phyloP scores from a whole-genome alignment of 768 basidiomycete species.

The Tulasnella sp. region DNA sequence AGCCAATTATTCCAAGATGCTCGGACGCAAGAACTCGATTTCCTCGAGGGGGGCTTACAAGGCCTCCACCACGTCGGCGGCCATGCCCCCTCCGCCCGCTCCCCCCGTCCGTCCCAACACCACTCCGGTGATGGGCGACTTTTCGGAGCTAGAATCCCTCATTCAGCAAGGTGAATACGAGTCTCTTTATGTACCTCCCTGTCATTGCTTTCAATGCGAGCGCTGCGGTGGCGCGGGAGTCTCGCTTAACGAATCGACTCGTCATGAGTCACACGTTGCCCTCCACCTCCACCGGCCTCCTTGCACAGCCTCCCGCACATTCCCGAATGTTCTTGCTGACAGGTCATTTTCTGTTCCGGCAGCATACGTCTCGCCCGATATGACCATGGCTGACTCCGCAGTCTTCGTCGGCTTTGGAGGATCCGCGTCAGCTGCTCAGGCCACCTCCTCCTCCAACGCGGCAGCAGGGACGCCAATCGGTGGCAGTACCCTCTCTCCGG shows the following conservation, averaged over 20 bases:
- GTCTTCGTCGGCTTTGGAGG: conserved; percentile 4
- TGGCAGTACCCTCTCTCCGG: background rate
- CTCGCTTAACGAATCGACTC: conserved; percentile 5
- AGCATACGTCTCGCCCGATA: conserved; percentile 2
- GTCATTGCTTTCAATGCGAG: background rate
- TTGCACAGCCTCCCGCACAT: conserved; percentile 3
- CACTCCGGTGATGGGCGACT: conserved; percentile 6
- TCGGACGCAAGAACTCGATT: conserved; percentile 1
- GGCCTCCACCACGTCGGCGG: conserved; percentile 4
- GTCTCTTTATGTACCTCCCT: background rate
- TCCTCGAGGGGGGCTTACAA: background rate
- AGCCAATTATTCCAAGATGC: conserved; percentile 14
- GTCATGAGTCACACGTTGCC: background rate
- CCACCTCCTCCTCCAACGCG: background rate
- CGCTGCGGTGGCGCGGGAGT: conserved; percentile 2
- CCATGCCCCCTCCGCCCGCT: conserved; percentile 1
- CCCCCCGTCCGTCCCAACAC: background rate
- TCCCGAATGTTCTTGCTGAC: conserved; percentile 21
- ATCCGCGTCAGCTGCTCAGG: conserved; percentile 14
- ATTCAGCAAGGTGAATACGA: conserved; percentile 24
- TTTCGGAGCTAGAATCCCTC: conserved; percentile 1
- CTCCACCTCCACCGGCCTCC: conserved; percentile 12
- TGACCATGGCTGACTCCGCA: conserved; percentile 11
- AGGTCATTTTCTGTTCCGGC: background rate
- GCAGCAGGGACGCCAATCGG: background rate